These are phyloP conservation scores for Nitzschia sp. DNA, from an alignment of 108 stramenopile species.

Conservation along the genomic window DNA sequence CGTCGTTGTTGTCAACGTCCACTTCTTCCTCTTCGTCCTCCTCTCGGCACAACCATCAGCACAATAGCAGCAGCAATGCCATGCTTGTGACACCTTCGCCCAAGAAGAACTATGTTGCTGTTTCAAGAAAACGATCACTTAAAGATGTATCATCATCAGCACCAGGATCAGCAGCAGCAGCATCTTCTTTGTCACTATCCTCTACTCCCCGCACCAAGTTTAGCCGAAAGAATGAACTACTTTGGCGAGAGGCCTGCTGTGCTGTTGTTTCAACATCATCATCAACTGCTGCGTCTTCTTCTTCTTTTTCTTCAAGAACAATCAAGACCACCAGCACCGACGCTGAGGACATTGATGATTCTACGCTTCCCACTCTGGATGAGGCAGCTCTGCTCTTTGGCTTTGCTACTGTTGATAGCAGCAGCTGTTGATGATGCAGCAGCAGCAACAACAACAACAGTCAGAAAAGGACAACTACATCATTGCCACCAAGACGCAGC, in stretches of 20 bases:
- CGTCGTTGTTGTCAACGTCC: background rate
- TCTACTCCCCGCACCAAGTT: constrained; percentile 17
- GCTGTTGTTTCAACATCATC: constrained; percentile 6
- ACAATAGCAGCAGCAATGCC: too few species aligned
- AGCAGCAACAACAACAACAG: too few species aligned
- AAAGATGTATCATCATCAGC: background rate
- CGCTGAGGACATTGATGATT: constrained; percentile 19
- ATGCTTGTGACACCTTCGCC: background rate
- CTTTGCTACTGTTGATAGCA: constrained; percentile 10
- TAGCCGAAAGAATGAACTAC: constrained; percentile 11
- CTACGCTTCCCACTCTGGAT: constrained; percentile 56
- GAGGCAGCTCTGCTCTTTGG: constrained; percentile 76
- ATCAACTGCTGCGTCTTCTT: too few species aligned
- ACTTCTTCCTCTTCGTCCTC: too few species aligned
- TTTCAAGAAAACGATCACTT: background rate
- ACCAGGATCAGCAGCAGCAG: background rate
- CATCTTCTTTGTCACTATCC: background rate
- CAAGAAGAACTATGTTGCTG: too few species aligned
- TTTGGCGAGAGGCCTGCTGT: constrained; percentile 38
- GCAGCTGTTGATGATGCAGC: too few species aligned
- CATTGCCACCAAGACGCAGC: too few species aligned
- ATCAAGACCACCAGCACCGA: background rate
- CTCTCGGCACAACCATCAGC: too few species aligned
- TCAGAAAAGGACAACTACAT: too few species aligned
- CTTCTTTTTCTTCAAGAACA: too few species aligned